Conservation (phyloP, 495 filamentous ascomycete species). For the Aspergillus steynii region DNA sequence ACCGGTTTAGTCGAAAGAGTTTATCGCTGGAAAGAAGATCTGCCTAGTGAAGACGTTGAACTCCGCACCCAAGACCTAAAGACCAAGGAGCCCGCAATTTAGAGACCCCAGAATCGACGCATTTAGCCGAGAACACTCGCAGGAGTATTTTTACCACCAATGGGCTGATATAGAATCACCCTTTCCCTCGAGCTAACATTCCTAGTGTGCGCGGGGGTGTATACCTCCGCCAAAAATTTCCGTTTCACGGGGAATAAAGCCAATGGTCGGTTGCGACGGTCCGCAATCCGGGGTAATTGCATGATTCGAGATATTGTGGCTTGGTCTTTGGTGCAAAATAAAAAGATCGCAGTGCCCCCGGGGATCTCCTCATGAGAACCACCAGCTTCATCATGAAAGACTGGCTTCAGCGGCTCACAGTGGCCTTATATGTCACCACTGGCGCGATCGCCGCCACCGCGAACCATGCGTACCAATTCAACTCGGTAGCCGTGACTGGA, state of each 20-base stretch:
- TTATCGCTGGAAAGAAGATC: too few relatives aligned
- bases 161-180: not conserved
- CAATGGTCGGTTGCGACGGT: not conserved
- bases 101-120: too few relatives aligned
- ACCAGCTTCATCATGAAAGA: not conserved
- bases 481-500: conserved; percentile 32
- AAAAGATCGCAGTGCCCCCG: not conserved
- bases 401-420: not conserved
- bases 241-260: not conserved
- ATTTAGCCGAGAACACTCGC: not conserved
- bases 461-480: conserved; percentile 15
- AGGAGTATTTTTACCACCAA: not conserved
- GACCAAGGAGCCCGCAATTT: too few relatives aligned
- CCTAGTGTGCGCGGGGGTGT: not conserved
- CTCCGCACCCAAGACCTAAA: too few relatives aligned
- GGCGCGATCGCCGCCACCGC: conserved; percentile 5
- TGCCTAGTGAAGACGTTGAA: too few relatives aligned
- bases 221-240: not conserved
- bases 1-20: too few relatives aligned
- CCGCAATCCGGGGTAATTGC: not conserved
- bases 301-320: too few relatives aligned
- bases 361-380: not conserved
- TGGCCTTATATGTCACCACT: not conserved
- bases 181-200: not conserved
- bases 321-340: not conserved